Conservation (phyloP, 495 filamentous ascomycete genomes). For the Jackrogersella multiformis region DNA sequence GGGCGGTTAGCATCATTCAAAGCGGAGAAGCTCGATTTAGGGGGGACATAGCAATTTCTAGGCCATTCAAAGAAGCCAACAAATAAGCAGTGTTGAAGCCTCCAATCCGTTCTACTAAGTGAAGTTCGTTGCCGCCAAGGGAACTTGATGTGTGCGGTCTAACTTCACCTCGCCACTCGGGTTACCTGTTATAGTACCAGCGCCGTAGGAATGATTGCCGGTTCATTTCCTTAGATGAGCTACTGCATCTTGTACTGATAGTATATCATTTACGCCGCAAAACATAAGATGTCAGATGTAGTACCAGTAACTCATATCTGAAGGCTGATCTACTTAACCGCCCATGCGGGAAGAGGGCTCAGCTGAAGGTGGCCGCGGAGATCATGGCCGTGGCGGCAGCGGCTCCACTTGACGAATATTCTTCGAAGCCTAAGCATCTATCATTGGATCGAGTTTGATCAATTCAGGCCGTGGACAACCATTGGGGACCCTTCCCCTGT, state of each 20-base stretch:
- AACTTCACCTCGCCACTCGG: conserved; percentile 4
- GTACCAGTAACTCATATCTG: not conserved
- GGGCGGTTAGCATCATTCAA: conserved; percentile 6
- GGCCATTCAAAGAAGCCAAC: not conserved
- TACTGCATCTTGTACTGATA: not conserved
- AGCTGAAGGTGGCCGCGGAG: conserved; percentile 12
- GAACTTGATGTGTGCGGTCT: conserved; percentile 15
- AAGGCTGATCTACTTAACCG: conserved; percentile 14
- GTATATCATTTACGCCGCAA: not conserved
- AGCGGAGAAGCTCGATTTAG: conserved; percentile 7
- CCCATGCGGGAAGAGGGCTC: conserved; percentile 28
- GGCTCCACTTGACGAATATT: conserved; percentile 4
- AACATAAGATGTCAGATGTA: not conserved
- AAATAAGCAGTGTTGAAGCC: not conserved
- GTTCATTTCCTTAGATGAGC: not conserved
- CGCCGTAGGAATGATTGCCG: not conserved
- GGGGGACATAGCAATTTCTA: not conserved
- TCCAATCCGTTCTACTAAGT: not conserved
- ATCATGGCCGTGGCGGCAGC: not conserved
- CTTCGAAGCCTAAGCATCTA: not conserved
- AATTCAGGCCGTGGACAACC: not conserved
- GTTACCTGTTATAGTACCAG: conserved; percentile 3
- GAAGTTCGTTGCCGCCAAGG: conserved; percentile 1
- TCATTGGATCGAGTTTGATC: not conserved
- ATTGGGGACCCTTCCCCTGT: not conserved